Conservation (phyloP, 305 asterid genomes). For the Solanum hybrid region DNA sequence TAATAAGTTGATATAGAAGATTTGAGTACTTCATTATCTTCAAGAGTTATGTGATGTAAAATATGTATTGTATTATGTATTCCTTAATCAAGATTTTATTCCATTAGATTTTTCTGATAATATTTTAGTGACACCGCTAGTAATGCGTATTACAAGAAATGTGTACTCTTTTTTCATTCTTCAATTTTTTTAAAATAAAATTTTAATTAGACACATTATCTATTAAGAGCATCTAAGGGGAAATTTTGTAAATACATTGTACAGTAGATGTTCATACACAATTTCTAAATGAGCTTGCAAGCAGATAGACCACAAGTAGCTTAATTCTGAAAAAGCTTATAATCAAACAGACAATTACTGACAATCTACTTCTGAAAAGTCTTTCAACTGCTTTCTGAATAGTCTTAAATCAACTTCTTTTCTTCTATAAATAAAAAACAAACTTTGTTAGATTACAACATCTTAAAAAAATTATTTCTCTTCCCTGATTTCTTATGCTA, state of each 20-base stretch:
- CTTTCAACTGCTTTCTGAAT: not conserved
- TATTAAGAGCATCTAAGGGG: no score
- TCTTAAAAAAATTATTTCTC: not conserved
- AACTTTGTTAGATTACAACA: not conserved
- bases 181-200: no score
- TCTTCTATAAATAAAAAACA: not conserved
- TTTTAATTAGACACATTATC: no score
- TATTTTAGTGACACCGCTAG: not conserved
- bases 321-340: not conserved
- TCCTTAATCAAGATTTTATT: not conserved
- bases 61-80: not conserved
- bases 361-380: not conserved
- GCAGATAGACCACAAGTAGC: not conserved
- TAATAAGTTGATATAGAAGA: not conserved
- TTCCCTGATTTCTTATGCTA: not conserved
- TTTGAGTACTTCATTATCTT: not conserved
- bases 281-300: not conserved
- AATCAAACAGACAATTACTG: not conserved
- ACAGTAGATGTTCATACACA: not conserved
- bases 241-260: not conserved
- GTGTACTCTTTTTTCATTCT: not conserved
- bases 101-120: not conserved
- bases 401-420: not conserved
- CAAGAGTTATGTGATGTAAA: not conserved
- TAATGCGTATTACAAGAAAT: not conserved